Conservation (phyloP, 2,329 filamentous ascomycete species). For the Plenodomus lindquistii region DNA sequence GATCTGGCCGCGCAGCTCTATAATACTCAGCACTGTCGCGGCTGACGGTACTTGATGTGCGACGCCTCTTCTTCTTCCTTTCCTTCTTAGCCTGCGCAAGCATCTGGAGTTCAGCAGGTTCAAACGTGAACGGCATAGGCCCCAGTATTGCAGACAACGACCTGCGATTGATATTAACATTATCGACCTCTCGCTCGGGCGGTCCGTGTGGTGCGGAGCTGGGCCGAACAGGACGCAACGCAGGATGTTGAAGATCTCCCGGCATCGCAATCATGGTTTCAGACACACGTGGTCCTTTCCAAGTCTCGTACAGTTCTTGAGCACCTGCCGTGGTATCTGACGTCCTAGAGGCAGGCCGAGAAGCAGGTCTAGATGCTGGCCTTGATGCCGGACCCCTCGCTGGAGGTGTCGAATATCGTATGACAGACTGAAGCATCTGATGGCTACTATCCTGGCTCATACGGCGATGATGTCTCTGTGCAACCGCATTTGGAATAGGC, state of each 20-base stretch:
- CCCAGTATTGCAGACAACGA: background rate
- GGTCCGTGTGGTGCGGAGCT: background rate
- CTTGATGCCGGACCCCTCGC: slow-evolving; percentile 6
- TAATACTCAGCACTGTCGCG: background rate
- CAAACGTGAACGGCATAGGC: background rate
- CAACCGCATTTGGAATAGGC: slow-evolving; percentile 26
- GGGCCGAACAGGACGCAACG: background rate
- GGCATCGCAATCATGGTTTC: background rate
- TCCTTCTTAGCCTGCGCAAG: background rate
- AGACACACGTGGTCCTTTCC: background rate
- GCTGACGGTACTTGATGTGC: background rate
- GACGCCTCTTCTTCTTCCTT: background rate
- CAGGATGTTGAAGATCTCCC: background rate
- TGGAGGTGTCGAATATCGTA: slow-evolving; percentile 30
- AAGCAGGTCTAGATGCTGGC: background rate
- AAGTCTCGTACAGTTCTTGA: background rate
- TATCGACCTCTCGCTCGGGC: background rate
- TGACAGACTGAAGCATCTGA: slow-evolving; percentile 32
- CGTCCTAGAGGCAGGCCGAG: slow-evolving; percentile 5
- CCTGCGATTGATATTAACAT: background rate
- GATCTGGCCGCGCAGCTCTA: background rate
- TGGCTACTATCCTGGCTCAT: slow-evolving; percentile 24
- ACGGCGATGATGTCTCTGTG: slow-evolving; percentile 11
- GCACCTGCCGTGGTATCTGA: background rate
- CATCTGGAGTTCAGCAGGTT: background rate